Percentiles rank a stretch among this genome's conserved stretches.
Evolutionary conservation across 140 eudicot species (phyloP).

Genomic region (Senecio squalidus): DNA sequence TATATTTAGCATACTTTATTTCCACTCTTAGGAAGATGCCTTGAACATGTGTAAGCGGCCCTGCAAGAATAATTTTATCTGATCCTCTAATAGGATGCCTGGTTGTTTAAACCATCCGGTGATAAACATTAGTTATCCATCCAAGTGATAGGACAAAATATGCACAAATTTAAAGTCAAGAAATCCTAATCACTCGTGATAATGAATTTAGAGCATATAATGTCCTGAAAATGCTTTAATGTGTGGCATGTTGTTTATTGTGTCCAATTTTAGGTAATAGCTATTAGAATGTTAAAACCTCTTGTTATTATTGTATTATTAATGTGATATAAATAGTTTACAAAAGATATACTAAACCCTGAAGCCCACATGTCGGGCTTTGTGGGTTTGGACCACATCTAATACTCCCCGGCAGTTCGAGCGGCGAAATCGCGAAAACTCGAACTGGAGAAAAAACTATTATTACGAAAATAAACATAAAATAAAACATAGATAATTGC

Average conservation of each 20-base stretch:
- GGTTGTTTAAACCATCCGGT: constrained; percentile 7
- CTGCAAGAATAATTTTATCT: not conserved
- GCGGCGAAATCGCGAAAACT: too few relatives aligned
- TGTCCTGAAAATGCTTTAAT: not conserved
- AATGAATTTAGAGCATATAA: not conserved
- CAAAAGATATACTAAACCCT: too few relatives aligned
- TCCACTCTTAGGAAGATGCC: constrained; percentile 11
- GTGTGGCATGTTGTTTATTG: not conserved
- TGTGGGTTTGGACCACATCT: too few relatives aligned
- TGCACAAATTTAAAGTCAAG: not conserved
- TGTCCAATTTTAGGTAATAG: too few relatives aligned
- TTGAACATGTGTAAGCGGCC: constrained; percentile 12
- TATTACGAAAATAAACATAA: too few relatives aligned
- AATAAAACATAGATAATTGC: too few relatives aligned
- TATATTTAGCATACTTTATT: constrained; percentile 16
- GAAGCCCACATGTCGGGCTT: too few relatives aligned
- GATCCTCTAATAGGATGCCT: not conserved
- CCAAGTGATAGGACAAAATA: not conserved
- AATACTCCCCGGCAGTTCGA: too few relatives aligned
- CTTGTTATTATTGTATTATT: too few relatives aligned
- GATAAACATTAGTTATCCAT: not conserved
- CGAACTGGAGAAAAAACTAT: too few relatives aligned
- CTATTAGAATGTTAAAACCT: too few relatives aligned
- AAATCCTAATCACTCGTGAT: constrained; percentile 3
- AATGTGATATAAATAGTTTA: too few relatives aligned